phyloP scores from a whole-genome alignment of 2,329 filamentous ascomycete species.

The Pseudogymnoascus destructans region DNA sequence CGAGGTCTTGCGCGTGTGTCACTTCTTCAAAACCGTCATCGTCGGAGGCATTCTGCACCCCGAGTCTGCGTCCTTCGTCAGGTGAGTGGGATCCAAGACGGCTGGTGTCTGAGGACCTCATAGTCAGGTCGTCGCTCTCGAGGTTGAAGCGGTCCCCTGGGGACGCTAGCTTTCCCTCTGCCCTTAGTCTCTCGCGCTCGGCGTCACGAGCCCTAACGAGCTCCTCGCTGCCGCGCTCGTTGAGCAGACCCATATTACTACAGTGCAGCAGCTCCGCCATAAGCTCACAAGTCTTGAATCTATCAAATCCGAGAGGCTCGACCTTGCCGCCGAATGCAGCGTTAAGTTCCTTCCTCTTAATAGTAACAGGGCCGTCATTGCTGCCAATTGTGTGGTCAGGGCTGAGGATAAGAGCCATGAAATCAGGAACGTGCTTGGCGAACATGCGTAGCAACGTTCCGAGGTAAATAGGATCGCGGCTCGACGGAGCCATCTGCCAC shows the following conservation, averaged over 20 bases:
- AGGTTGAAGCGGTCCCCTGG: conserved; percentile 28
- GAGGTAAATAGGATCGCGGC: conserved; percentile 87
- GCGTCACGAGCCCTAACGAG: conserved; percentile 67
- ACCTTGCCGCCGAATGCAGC: conserved; percentile 86
- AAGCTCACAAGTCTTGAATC: conserved; percentile 96
- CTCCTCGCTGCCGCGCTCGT: conserved; percentile 80
- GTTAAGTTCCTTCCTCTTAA: conserved; percentile 60
- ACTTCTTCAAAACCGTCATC: conserved; percentile 95
- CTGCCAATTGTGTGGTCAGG: conserved; percentile 45
- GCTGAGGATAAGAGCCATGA: conserved; percentile 81
- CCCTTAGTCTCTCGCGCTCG: conserved; percentile 67
- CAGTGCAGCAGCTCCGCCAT: conserved; percentile 97
- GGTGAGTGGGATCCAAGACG: conserved; percentile 34
- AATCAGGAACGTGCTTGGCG: conserved; percentile 80
- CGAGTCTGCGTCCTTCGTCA: conserved; percentile 57
- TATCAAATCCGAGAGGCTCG: conserved; percentile 88
- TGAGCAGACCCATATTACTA: conserved; percentile 95
- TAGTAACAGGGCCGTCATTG: conserved; percentile 42
- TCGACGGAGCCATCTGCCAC: conserved; percentile 65
- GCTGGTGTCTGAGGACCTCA: conserved; percentile 39
- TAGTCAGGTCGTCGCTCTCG: conserved; percentile 47
- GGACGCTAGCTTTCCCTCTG: conserved; percentile 57
- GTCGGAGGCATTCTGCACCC: conserved; percentile 69
- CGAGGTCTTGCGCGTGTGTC: conserved; percentile 51
- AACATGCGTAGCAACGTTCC: conserved; percentile 82